Evolutionary conservation across 2,329 filamentous ascomycete species (phyloP).

Genomic region (Corniculantispora saksenae): DNA sequence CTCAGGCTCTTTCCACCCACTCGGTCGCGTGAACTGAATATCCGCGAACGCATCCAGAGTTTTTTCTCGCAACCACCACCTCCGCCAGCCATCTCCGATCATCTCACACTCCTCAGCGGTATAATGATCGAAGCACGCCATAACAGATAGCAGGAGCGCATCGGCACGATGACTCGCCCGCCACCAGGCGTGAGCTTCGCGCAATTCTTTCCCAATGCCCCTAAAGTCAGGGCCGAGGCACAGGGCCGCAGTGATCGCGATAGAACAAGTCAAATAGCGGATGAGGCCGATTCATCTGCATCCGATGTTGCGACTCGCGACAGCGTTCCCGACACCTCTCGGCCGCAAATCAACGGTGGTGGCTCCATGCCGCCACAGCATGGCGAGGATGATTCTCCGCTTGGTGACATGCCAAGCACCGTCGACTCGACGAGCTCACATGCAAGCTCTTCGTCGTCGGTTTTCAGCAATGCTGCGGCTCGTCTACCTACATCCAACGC

Average conservation of each 20-base stretch:
- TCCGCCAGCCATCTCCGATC: conserved; percentile 22
- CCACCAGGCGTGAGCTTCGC: conserved; percentile 74
- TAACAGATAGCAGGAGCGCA: conserved; percentile 52
- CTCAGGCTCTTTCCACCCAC: conserved; percentile 13
- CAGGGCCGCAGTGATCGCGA: conserved; percentile 39
- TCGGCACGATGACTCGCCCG: conserved; percentile 75
- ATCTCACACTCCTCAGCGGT: conserved; percentile 38
- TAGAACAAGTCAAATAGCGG: conserved; percentile 29
- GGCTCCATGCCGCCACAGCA: conserved; percentile 36
- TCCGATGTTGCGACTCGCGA: conserved; percentile 27
- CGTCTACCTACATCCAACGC: conserved; percentile 43
- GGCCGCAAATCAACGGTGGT: conserved; percentile 24
- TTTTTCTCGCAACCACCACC: conserved; percentile 14
- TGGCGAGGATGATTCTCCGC: conserved; percentile 60
- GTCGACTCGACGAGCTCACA: conserved; percentile 73
- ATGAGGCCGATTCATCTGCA: conserved; percentile 27
- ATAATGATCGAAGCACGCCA: conserved; percentile 59
- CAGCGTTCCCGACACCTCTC: conserved; percentile 21
- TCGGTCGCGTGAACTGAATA: conserved; percentile 18
- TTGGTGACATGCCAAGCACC: conserved; percentile 69
- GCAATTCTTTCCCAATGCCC: conserved; percentile 82
- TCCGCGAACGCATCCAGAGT: background rate
- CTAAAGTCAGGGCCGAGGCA: conserved; percentile 58
- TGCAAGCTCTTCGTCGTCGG: conserved; percentile 69
- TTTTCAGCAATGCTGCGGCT: conserved; percentile 59